Evolutionary conservation across 2,329 filamentous ascomycete genomes (phyloP), one percentile per base, ranked within the genome.

Genomic region (Microthyrium microscopicum): DNA sequence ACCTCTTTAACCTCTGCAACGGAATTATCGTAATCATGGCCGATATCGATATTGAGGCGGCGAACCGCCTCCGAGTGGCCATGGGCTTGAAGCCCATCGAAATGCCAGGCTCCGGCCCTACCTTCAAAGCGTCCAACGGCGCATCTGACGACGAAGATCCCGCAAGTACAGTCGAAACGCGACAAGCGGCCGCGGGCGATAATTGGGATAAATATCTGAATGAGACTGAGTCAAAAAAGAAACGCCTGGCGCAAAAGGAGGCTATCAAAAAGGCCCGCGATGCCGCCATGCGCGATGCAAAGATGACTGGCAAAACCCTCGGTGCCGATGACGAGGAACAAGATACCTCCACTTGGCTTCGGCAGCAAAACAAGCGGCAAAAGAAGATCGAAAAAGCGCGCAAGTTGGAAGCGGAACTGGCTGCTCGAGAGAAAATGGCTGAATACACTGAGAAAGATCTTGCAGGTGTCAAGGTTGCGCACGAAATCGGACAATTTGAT

Each of bases 31-130:
- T 25, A 33, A 40, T 17, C 20, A 64, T 63, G 59, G 51, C 61
- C 39, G 60, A 62, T 49, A 18, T 37, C 16, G 21, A 20, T 19
- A 85, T 95, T 50, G 81, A 91, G 56, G 84, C 94, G 66, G 83
- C 82, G 43, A 95, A 95, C 61, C 80, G 85, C 51, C 77, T 94
- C 49, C 83, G 87, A 47, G 66, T 77, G 46, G 82, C 83, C 31
- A 73, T 94, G 60, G 87, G 87, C 49, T 73, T 94, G 64, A 82
- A 87, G 51, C 85, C 84, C 18, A 62, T 95, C 48, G 82, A 84
- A 17, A 80, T 91, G 8, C 80, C 85, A 18, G 55, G 60, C 34
- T 53, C 55, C 40, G 70, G 69, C 34, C 71, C 70, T 3, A 53
- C 61, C 16, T 77, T 77, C 56, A 74, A 63, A 40, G 38, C 49